Evolutionary conservation across 1,139 yeast genomes (phyloP).

Genomic region (Yamadazyma diddensiae): DNA sequence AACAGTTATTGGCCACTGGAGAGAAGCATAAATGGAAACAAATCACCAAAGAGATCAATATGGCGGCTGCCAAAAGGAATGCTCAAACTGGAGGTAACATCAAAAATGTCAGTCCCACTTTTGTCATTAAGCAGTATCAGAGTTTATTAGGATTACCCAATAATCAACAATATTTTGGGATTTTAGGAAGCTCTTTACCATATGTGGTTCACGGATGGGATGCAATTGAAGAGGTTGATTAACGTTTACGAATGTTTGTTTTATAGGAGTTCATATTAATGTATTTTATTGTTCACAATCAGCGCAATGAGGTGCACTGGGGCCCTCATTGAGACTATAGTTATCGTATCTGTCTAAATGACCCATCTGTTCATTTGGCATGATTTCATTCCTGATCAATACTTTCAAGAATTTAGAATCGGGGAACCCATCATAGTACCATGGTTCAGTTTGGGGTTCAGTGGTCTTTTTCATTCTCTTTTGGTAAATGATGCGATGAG

Average conservation of each 20-base stretch:
- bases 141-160: slow-evolving; percentile 41
- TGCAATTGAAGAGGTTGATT: slow-evolving; percentile 23
- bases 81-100: slow-evolving; percentile 13
- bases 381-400: slow-evolving; percentile 30
- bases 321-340: slow-evolving; percentile 2
- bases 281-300: not conserved
- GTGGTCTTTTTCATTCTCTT: slow-evolving; percentile 34
- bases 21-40: slow-evolving; percentile 49
- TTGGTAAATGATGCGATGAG: slow-evolving; percentile 28
- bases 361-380: slow-evolving; percentile 29
- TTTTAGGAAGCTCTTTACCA: slow-evolving; percentile 40
- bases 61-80: slow-evolving; percentile 11
- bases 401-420: slow-evolving; percentile 42
- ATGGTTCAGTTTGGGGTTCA: slow-evolving; percentile 24
- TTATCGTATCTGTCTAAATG: slow-evolving; percentile 28
- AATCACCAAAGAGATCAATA: slow-evolving; percentile 43
- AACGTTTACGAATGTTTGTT: not conserved
- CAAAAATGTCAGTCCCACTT: slow-evolving; percentile 44
- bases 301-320: no score
- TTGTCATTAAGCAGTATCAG: slow-evolving; percentile 45
- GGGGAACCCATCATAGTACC: slow-evolving; percentile 45
- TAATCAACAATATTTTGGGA: slow-evolving; percentile 37
- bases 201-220: slow-evolving; percentile 46
- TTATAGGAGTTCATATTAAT: slow-evolving; percentile 1
- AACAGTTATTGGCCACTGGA: slow-evolving; percentile 38